phyloP scores from a whole-genome alignment of 345 rosid species.

The Cardiospermum halicacabum region DNA sequence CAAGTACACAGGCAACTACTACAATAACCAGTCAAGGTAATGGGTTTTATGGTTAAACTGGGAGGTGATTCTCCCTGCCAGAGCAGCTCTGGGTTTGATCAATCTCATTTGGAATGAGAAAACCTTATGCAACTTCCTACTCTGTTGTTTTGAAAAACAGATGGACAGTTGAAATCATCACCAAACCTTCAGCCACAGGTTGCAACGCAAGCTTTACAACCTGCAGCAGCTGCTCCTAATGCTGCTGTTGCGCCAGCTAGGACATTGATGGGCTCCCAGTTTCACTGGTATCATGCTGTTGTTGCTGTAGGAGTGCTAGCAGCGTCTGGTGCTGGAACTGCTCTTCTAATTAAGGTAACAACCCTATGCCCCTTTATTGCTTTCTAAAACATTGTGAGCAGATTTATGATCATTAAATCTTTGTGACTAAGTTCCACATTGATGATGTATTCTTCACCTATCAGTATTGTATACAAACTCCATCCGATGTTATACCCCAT shows the following conservation, averaged over 20 bases:
- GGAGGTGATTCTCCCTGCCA: neutral
- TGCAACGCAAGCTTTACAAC: constrained; percentile 50
- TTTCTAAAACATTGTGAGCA: neutral
- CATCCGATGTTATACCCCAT: neutral
- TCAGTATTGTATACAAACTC: constrained; percentile 4
- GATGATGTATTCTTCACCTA: neutral
- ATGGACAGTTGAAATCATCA: constrained; percentile 44
- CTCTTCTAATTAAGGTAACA: constrained; percentile 67
- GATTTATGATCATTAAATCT: constrained; percentile 8
- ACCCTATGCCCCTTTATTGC: neutral
- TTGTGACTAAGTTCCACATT: neutral
- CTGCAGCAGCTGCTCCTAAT: constrained; percentile 46
- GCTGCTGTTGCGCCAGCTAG: constrained; percentile 33
- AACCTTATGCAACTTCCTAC: constrained; percentile 20
- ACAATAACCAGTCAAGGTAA: constrained; percentile 53
- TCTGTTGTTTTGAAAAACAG: constrained; percentile 26
- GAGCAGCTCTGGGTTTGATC: constrained; percentile 11
- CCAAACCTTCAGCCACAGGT: constrained; percentile 52
- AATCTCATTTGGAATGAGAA: constrained; percentile 6
- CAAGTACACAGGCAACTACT: constrained; percentile 59
- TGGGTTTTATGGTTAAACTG: constrained; percentile 9
- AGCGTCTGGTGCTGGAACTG: constrained; percentile 86
- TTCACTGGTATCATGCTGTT: constrained; percentile 88
- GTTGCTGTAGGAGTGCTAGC: constrained; percentile 74
- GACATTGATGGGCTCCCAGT: constrained; percentile 26